Conservation (phyloP, 108 stramenopile genomes). For the Cyclotella cryptica region DNA sequence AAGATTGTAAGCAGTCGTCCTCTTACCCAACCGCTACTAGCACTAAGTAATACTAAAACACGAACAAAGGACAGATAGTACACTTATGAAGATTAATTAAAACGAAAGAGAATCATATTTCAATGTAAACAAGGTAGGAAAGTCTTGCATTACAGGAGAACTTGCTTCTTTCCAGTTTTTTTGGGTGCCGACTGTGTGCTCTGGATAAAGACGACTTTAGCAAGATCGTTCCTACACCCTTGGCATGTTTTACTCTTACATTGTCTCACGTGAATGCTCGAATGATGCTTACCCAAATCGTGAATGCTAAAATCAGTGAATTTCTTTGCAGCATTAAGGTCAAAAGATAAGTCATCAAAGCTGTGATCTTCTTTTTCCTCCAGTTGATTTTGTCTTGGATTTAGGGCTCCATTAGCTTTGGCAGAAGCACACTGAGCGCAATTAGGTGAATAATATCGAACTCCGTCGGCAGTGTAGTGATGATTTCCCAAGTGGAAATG, state of each 20-base stretch:
- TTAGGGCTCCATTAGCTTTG: slow-evolving; percentile 15
- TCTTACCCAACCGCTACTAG: no score
- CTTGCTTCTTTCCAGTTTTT: background rate
- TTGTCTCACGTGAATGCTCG: slow-evolving; percentile 49
- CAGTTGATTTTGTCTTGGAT: slow-evolving; percentile 17
- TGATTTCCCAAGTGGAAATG: slow-evolving; percentile 46
- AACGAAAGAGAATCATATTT: background rate
- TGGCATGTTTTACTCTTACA: slow-evolving; percentile 47
- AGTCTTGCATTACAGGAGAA: background rate
- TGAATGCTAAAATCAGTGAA: slow-evolving; percentile 40
- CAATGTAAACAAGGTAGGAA: background rate
- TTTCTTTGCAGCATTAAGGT: slow-evolving; percentile 35
- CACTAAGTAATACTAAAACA: no score
- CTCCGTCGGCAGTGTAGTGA: slow-evolving; percentile 51
- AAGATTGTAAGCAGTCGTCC: no score
- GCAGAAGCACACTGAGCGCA: slow-evolving; percentile 36
- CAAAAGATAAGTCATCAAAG: slow-evolving; percentile 41
- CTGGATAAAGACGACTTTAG: slow-evolving; percentile 27
- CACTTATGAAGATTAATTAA: no score
- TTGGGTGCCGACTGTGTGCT: background rate
- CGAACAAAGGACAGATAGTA: no score
- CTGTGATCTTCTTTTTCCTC: slow-evolving; percentile 14
- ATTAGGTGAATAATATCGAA: slow-evolving; percentile 34
- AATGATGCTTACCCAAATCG: slow-evolving; percentile 47
- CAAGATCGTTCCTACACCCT: slow-evolving; percentile 1